Conservation (phyloP, 352 stramenopile genomes). For the Phytophthora europaea region DNA sequence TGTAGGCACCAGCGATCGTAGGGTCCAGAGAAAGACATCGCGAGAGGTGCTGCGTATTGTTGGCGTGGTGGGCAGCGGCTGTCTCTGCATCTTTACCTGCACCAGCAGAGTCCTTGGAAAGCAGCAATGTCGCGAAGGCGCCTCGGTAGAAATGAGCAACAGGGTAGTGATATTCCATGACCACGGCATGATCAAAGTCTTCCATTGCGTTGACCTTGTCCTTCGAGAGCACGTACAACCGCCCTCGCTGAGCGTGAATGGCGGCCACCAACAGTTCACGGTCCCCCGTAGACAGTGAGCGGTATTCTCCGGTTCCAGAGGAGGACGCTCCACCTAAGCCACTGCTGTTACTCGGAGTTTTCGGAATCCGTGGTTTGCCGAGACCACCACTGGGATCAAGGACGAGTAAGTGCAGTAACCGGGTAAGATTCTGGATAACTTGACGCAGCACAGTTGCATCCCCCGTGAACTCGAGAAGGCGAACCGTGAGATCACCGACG, state of each 20-base stretch:
- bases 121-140: constrained; percentile 62
- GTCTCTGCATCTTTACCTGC: constrained; percentile 28
- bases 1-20: constrained; percentile 80
- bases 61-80: constrained; percentile 39
- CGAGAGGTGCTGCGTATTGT: constrained; percentile 67
- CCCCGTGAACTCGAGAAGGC: constrained; percentile 72
- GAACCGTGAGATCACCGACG: constrained; percentile 73
- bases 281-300: constrained; percentile 45
- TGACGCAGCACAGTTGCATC: constrained; percentile 70
- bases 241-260: constrained; percentile 71
- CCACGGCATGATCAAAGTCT: constrained; percentile 79
- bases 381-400: constrained; percentile 50
- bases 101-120: constrained; percentile 32
- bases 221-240: constrained; percentile 68
- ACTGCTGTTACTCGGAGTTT: constrained; percentile 22
- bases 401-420: constrained; percentile 62
- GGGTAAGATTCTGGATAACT: constrained; percentile 70
- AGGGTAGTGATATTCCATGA: constrained; percentile 86
- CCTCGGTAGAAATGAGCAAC: constrained; percentile 84
- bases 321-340: constrained; percentile 18
- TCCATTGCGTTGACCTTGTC: constrained; percentile 55
- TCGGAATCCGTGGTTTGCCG: constrained; percentile 20
- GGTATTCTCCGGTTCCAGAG: constrained; percentile 11
- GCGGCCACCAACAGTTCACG: constrained; percentile 64
- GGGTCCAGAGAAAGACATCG: constrained; percentile 75